Evolutionary conservation across 1,284 basidiomycete genomes (phyloP).

Genomic region (Porogramme epimiltina): DNA sequence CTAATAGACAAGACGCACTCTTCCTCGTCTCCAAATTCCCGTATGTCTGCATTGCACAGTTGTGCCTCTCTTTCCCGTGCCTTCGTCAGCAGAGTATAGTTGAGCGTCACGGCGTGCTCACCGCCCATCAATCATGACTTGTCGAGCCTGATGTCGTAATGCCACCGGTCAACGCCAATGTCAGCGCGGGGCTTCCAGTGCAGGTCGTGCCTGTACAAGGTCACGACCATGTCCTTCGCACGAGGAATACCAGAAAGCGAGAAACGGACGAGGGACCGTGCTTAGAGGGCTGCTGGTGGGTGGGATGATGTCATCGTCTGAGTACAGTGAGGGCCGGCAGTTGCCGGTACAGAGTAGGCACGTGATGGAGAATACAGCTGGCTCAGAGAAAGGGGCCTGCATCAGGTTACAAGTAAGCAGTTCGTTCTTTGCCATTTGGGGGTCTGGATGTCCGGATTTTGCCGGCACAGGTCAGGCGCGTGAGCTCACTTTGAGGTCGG

Average conservation of each 20-base stretch:
- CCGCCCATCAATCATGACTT: conserved; percentile 46
- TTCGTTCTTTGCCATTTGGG: no score
- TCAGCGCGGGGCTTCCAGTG: conserved; percentile 55
- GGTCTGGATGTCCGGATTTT: no score
- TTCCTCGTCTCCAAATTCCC: conserved; percentile 71
- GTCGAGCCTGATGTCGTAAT: conserved; percentile 60
- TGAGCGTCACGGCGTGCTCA: conserved; percentile 54
- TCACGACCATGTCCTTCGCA: conserved; percentile 55
- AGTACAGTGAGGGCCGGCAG: no score
- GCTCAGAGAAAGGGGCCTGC: no score
- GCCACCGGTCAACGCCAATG: conserved; percentile 72
- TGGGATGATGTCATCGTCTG: no score
- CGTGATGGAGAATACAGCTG: no score
- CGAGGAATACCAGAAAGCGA: conserved; percentile 78
- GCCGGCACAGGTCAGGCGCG: no score
- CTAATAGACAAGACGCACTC: conserved; percentile 44
- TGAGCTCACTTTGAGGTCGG: no score
- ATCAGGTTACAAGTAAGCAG: no score
- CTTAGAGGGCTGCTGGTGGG: no score
- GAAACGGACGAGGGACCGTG: conserved; percentile 66
- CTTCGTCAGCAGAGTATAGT: conserved; percentile 57
- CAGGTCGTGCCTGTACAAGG: conserved; percentile 62
- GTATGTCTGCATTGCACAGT: conserved; percentile 73
- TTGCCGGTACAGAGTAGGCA: no score
- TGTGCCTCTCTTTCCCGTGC: conserved; percentile 61